Percentiles rank a stretch among this genome's conserved stretches.
Conservation (phyloP, 225 moss, liverwort and hornwort genomes). For the Pseudoscleropodium purum region DNA sequence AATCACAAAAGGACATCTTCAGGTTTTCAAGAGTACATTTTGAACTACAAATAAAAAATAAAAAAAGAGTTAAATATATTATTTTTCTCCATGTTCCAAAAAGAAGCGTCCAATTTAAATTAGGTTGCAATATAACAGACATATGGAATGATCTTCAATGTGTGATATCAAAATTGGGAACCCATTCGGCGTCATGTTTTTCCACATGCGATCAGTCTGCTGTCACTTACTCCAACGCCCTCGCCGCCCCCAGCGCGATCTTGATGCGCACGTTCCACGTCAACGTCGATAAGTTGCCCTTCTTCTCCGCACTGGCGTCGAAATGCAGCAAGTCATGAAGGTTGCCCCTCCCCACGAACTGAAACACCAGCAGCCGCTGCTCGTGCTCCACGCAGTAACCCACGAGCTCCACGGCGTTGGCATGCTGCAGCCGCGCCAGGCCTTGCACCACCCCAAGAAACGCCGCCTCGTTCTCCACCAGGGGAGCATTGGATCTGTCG, state of each 20-base stretch:
- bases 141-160: neutral
- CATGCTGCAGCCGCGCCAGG: conserved; percentile 46
- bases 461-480: conserved; percentile 48
- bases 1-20: too few relatives aligned
- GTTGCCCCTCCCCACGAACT: conserved; percentile 46
- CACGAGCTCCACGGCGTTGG: conserved; percentile 56
- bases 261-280: conserved; percentile 67
- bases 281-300: neutral
- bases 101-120: neutral
- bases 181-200: neutral
- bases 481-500: conserved; percentile 19
- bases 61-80: neutral
- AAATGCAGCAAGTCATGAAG: conserved; percentile 48
- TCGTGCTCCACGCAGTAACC: conserved; percentile 72
- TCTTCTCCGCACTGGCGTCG: neutral
- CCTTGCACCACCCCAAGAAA: conserved; percentile 42
- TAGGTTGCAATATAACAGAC: neutral
- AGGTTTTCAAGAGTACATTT: too few relatives aligned
- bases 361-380: conserved; percentile 53
- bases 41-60: neutral
- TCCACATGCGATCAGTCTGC: neutral
- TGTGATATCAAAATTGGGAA: neutral
- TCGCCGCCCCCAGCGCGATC: conserved; percentile 63
- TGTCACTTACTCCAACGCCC: conserved; percentile 44
- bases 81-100: neutral